Conservation (phyloP, 768 basidiomycete genomes). For the Lactarius evosmus region DNA sequence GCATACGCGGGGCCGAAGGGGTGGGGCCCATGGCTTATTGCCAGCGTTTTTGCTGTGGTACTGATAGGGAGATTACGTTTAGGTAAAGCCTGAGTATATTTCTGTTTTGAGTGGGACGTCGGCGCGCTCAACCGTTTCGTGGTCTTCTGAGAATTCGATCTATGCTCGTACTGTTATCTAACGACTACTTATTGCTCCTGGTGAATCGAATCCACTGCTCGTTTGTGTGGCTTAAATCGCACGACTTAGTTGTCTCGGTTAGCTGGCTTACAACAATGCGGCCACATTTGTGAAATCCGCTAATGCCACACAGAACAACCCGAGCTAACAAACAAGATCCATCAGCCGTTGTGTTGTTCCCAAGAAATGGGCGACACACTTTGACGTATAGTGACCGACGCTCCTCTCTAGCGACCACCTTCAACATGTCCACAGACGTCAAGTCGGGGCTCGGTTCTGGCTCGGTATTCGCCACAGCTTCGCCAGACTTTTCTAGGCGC, state of each 20-base stretch:
- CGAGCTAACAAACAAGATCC: constrained; percentile 33
- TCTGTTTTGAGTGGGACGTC: not conserved
- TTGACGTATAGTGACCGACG: constrained; percentile 55
- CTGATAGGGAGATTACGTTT: constrained; percentile 11
- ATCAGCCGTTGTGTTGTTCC: not conserved
- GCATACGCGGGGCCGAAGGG: constrained; percentile 18
- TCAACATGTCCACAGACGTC: constrained; percentile 27
- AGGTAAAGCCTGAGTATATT: not conserved
- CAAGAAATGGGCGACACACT: constrained; percentile 32
- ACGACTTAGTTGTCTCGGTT: too few relatives aligned
- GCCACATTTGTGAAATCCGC: not conserved
- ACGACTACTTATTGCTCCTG: not conserved
- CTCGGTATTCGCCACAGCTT: not conserved
- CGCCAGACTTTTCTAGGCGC: not conserved
- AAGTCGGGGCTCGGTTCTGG: constrained; percentile 9
- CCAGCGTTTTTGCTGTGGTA: constrained; percentile 39
- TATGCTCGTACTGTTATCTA: not conserved
- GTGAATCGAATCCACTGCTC: not conserved
- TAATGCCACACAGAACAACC: constrained; percentile 42
- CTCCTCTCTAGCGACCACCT: constrained; percentile 38
- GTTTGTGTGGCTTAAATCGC: too few relatives aligned
- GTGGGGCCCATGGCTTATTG: constrained; percentile 37
- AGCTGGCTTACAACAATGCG: too few relatives aligned
- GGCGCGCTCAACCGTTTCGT: not conserved
- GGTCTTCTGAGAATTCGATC: not conserved